Evolutionary conservation across 306 rosid species (phyloP).

Genomic region (Citrullus mucosospermus): DNA sequence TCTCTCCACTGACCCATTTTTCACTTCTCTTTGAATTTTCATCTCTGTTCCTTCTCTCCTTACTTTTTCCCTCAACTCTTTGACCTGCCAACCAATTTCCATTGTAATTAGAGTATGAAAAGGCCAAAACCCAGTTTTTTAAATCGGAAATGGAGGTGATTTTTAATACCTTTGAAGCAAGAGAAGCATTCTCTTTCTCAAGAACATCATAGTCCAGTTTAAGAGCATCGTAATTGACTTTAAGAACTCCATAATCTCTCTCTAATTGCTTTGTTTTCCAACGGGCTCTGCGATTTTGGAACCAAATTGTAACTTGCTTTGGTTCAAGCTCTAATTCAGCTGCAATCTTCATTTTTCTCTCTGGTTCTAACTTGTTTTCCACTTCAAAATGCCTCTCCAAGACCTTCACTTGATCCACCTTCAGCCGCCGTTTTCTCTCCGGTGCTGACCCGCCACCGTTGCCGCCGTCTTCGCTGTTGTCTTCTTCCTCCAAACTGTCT

Average conservation of each 20-base stretch:
- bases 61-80: constrained; percentile 32
- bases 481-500: constrained; percentile 56
- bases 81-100: constrained; percentile 25
- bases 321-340: constrained; percentile 57
- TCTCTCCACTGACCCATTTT: constrained; percentile 23
- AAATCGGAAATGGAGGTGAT: neutral
- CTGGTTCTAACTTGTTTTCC: constrained; percentile 72
- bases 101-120: neutral
- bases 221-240: constrained; percentile 41
- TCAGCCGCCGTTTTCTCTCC: constrained; percentile 48
- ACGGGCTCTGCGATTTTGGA: constrained; percentile 77
- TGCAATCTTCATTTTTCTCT: constrained; percentile 49
- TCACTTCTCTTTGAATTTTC: constrained; percentile 9
- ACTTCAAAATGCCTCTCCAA: constrained; percentile 52
- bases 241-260: constrained; percentile 47
- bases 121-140: neutral
- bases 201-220: constrained; percentile 33
- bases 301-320: constrained; percentile 77
- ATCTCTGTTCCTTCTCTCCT: constrained; percentile 9
- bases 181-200: constrained; percentile 35
- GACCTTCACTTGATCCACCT: constrained; percentile 51
- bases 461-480: constrained; percentile 24
- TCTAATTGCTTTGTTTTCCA: constrained; percentile 73
- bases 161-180: constrained; percentile 28
- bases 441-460: neutral